Evolutionary conservation across 768 basidiomycete species (phyloP).

Genomic region (Tylopilus felleus): DNA sequence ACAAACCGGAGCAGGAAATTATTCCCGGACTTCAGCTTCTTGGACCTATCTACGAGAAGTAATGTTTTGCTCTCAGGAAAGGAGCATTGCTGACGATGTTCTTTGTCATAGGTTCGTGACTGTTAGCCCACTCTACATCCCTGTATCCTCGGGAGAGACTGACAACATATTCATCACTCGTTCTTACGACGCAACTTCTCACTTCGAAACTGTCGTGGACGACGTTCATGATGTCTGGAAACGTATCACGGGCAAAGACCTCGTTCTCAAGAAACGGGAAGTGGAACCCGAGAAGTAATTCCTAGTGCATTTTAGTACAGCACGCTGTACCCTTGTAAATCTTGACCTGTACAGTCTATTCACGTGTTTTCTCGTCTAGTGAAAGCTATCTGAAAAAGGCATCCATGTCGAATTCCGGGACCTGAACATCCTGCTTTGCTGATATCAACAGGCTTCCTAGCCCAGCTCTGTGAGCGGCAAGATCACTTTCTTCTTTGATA

Average conservation of each 20-base stretch:
- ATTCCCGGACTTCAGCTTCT: slow-evolving; percentile 88
- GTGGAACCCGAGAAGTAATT: slow-evolving; percentile 53
- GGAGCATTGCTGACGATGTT: slow-evolving; percentile 9
- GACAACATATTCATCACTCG: slow-evolving; percentile 98
- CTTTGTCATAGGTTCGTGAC: slow-evolving; percentile 70
- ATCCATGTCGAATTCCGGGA: slow-evolving; percentile 86
- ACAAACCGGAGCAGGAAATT: slow-evolving; percentile 88
- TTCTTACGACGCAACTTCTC: slow-evolving; percentile 97
- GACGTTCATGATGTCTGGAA: slow-evolving; percentile 97
- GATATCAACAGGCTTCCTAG: slow-evolving; percentile 85
- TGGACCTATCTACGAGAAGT: slow-evolving; percentile 94
- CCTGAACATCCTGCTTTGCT: slow-evolving; percentile 83
- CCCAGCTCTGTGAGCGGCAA: slow-evolving; percentile 64
- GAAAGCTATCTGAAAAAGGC: slow-evolving; percentile 52
- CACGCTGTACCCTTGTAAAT: slow-evolving; percentile 13
- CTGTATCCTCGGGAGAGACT: slow-evolving; percentile 71
- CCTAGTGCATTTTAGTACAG: slow-evolving; percentile 2
- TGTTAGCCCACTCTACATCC: slow-evolving; percentile 84
- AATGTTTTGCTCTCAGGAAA: slow-evolving; percentile 21
- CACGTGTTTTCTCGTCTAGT: background rate
- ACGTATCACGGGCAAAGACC: slow-evolving; percentile 70
- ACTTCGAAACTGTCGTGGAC: slow-evolving; percentile 98
- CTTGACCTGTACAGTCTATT: slow-evolving; percentile 4
- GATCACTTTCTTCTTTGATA: slow-evolving; percentile 50
- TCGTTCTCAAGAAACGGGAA: slow-evolving; percentile 88